These are phyloP conservation scores for Dendrocalamus latiflorus DNA, from an alignment of 202 grass and related monocot genomes.

Conservation along the genomic window DNA sequence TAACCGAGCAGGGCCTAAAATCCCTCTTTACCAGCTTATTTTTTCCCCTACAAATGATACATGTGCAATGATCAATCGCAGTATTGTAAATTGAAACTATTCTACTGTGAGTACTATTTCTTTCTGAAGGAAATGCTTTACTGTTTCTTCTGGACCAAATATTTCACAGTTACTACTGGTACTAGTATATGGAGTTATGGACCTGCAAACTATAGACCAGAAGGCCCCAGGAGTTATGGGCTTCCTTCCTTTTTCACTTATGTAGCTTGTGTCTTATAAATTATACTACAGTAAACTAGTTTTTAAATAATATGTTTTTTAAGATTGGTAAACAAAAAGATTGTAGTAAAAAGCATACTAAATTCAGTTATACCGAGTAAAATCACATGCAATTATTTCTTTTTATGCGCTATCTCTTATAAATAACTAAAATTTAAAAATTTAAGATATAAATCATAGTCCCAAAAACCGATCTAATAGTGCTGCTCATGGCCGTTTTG, in stretches of 20 bases:
- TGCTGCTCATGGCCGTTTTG: background rate
- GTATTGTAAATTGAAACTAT: background rate
- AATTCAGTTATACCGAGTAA: no score
- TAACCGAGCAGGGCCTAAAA: no score
- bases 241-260: no score
- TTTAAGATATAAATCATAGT: no score
- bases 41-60: background rate
- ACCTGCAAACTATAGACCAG: background rate
- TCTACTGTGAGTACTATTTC: background rate
- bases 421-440: no score
- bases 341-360: no score
- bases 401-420: no score
- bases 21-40: background rate
- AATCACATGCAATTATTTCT: no score
- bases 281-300: no score
- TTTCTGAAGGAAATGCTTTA: background rate
- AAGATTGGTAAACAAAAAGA: rapidly evolving
- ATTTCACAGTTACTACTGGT: background rate
- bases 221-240: background rate
- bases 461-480: no score
- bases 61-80: background rate
- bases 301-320: no score
- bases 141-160: background rate
- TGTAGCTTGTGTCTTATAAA: no score
- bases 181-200: background rate